A percentile compares a stretch with the other conserved stretches of the same genome.
These are phyloP conservation scores for Stemphylium vesicarium DNA, from an alignment of 2,329 filamentous ascomycete genomes.

Conservation along the genomic window DNA sequence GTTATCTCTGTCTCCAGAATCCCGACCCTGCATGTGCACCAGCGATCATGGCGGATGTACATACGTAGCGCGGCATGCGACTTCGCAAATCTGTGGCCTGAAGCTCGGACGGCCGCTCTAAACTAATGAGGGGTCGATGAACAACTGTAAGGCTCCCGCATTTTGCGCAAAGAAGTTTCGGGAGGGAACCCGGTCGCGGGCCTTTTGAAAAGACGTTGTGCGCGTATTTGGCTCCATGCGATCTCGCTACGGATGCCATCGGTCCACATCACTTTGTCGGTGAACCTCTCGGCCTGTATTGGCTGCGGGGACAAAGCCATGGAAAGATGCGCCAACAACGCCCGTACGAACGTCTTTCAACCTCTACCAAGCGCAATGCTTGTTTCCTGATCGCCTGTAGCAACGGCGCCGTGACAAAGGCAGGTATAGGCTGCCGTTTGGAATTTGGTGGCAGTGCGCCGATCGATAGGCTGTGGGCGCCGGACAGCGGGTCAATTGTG, in stretches of 20 bases:
- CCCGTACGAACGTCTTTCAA: slow-evolving; percentile 11
- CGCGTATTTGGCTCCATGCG: slow-evolving; percentile 23
- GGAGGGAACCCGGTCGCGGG: slow-evolving; percentile 28
- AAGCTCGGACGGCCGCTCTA: slow-evolving; percentile 31
- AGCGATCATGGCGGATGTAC: slow-evolving; percentile 34
- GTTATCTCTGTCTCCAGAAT: slow-evolving; percentile 14
- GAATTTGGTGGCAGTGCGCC: slow-evolving; percentile 31
- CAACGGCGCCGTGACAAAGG: slow-evolving; percentile 17
- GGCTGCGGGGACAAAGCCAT: slow-evolving; percentile 38
- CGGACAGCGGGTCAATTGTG: slow-evolving; percentile 24
- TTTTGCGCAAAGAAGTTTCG: slow-evolving; percentile 34
- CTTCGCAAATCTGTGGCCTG: slow-evolving; percentile 30
- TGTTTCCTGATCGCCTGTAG: slow-evolving; percentile 20
- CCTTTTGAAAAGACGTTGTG: slow-evolving; percentile 23
- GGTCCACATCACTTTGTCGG: slow-evolving; percentile 38
- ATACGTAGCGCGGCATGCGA: slow-evolving; percentile 40
- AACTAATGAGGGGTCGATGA: slow-evolving; percentile 37
- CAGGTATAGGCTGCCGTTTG: slow-evolving; percentile 34
- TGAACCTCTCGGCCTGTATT: slow-evolving; percentile 36
- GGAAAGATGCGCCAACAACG: slow-evolving; percentile 23
- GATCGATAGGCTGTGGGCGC: slow-evolving; percentile 38
- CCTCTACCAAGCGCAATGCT: slow-evolving; percentile 12
- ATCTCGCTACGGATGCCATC: slow-evolving; percentile 36
- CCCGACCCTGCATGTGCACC: slow-evolving; percentile 39
- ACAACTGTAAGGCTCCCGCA: slow-evolving; percentile 33